Evolutionary conservation across 2,329 filamentous ascomycete species (phyloP), one percentile per base, ranked within the genome.

Genomic region (Aspergillus brunneoviolaceus): DNA sequence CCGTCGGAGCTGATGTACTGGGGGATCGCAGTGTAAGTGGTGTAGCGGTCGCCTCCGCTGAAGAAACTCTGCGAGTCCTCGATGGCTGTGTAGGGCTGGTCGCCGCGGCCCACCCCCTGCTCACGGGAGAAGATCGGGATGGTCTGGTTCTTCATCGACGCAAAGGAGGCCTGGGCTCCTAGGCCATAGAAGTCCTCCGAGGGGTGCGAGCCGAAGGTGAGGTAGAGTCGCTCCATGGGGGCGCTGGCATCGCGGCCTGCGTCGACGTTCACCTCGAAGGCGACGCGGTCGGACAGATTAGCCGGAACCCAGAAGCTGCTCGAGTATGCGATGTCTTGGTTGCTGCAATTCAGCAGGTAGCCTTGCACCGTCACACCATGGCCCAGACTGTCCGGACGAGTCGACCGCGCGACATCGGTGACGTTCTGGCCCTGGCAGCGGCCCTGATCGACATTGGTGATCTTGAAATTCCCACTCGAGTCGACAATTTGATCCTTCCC

Each of bases 21-120:
- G 10, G 33, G 33, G 10, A 35, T 35, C 9, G 71, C 70, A 11
- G 72, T 72, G 59, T 76, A 76, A 1, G 73, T 70, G 4, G 73
- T 76, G 63, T 70, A 72, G 9, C 61, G 57, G 52, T 72, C 65
- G 21, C 73, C 73, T 16, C 74, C 74, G 14, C 65, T 60, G 42
- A 69, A 67, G 56, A 63, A 67, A 58, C 66, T 64, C 19, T 65
- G 57, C n/a, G 59, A 50, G 14, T 50, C 49, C 49, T 50, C 49
- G 23, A 27, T 61, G 10, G 49, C 29, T 10, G 67, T 69, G 11
- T 64, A 63, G 0, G 67, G 67, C 56, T 69, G 59, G 23, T 69
- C 67, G 16, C 67, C 67, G 23, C 67, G 67, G 12, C 67, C 67
- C 12, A 69, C 67, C 23, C 67, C 67, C 45, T 67, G 65, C 39